Base-by-base conservation (phyloP, 768 basidiomycete species). In the Exsudoporus frostii region DNA sequence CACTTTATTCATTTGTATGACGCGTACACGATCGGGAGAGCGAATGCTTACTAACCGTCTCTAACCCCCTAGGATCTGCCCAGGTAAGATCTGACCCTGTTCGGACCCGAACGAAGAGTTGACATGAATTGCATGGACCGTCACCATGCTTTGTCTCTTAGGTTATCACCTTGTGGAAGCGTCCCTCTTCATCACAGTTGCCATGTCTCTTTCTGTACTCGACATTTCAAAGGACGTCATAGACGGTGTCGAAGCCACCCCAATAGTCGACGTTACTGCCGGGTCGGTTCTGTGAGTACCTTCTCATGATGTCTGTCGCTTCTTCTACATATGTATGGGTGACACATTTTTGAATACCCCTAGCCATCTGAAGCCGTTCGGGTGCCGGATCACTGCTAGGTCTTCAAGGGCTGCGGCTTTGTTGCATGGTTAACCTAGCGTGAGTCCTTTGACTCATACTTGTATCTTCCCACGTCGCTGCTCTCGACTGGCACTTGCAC, bases 361-460 rank as follows among this genome's bases (percentile, higher is more conserved):
- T 42, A 66, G 64, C 17, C 83, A 82, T 57, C 81, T 79, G 3
- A 77, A 74, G 56, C 78, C 82, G 24, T 84, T 82, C 66, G 76
- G 73, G 56, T 85, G 29, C 79, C 64, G 65, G n/a, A 77, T 85
- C 55, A 76, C 67, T 44, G 79, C 82, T n/a, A 76, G 82, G 42
- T 82, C 79, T 10, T 70, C 76, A 45, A 74, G 71, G 53, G 76
- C 78, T 1, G 53, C 50, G 38, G 47, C 49, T 19, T 45, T 65
- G 25, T 7, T 52, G 19, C 48, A 14, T 3, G 40, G 15, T 27
- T 57, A 3, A 50, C 17, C 34, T 17, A 34, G 40, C n/a, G n/a
- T n/a, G n/a, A n/a, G n/a, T n/a, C n/a, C n/a, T n/a, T n/a, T n/a
- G n/a, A n/a, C n/a, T n/a, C n/a, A n/a, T n/a, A n/a, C n/a, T n/a